Evolutionary conservation across 169 alveolate genomes (phyloP), one percentile per base, ranked within the genome.

Genomic region (Cyclospora cayetanensis): DNA sequence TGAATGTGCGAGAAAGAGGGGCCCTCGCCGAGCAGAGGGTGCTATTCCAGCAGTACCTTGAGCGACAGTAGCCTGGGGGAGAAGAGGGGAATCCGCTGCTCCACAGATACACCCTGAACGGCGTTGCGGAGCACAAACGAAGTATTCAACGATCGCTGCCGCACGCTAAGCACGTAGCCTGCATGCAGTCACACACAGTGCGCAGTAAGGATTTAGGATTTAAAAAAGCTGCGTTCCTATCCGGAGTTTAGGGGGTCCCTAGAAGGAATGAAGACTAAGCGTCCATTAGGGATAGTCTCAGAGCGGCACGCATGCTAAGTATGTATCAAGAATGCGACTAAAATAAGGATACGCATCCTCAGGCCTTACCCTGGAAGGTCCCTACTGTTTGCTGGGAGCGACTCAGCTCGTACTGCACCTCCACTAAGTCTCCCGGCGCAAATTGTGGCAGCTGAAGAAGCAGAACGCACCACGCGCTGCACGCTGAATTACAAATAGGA

Each of bases 311-410:
- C 66, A 53, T 22, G 22, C 66, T 22, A 22, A 53, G 22, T 53
- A 22, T 53, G 22, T 22, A 53, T 22, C 22, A 22, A 22, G 22
- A 22, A 53, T 22, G 22, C 22, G 22, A 53, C n/a, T 22, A 53
- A 53, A 22, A 53, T 22, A 53, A 22, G 66, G n/a, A 53, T 22
- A 53, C 66, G 22, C 66, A 53, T 53, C 66, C 66, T 22, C 22
- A 22, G 22, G n/a, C n/a, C 82, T 50, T 29, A 91, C 94, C 94
- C 63, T 92, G 94, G 35, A 92, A 92, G 18, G 86, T 72, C 27
- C 91, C 94, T 9, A 92, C 90, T 2, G 94, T 92, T 35, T 92
- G 93, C 91, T 92, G 79, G 35, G 93, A 80, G 83, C 94, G 90
- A n/a, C 85, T 43, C 37, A 92, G 83, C 74, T 92, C 94, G 74